These are phyloP conservation scores for Epichloe glyceriae DNA, from an alignment of 2,329 filamentous ascomycete species.

Conservation along the genomic window DNA sequence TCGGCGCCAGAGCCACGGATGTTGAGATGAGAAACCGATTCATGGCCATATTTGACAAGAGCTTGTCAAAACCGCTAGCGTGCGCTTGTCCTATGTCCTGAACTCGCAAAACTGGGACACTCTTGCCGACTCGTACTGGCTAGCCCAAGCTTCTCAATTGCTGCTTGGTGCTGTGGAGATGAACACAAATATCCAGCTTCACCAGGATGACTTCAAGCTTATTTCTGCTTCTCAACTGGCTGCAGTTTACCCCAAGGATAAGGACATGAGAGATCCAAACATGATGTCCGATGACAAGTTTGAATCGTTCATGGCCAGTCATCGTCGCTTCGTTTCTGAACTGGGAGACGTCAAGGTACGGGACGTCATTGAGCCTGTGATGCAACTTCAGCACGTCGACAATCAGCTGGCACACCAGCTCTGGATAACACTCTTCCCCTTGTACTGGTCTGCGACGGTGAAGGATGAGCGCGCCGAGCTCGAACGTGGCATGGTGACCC, in stretches of 20 bases:
- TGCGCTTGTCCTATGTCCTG: slow-evolving; percentile 78
- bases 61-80: slow-evolving; percentile 81
- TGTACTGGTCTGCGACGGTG: slow-evolving; percentile 81
- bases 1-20: slow-evolving; percentile 84
- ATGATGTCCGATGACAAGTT: slow-evolving; percentile 72
- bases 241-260: slow-evolving; percentile 62
- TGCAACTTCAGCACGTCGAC: slow-evolving; percentile 86
- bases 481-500: slow-evolving; percentile 77
- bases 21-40: slow-evolving; percentile 96
- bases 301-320: slow-evolving; percentile 63
- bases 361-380: slow-evolving; percentile 80
- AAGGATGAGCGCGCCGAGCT: slow-evolving; percentile 84
- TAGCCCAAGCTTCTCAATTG: slow-evolving; percentile 87
- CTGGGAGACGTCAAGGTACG: slow-evolving; percentile 75
- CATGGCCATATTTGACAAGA: slow-evolving; percentile 91
- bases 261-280: slow-evolving; percentile 50
- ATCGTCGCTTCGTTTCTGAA: slow-evolving; percentile 74
- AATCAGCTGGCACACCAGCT: slow-evolving; percentile 70
- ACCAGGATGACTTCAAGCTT: slow-evolving; percentile 72
- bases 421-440: slow-evolving; percentile 82
- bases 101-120: slow-evolving; percentile 95
- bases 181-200: slow-evolving; percentile 63
- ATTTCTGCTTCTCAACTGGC: slow-evolving; percentile 63
- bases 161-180: slow-evolving; percentile 85
- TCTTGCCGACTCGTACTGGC: slow-evolving; percentile 88